These are phyloP conservation scores for Phlebopus sp. DNA, from an alignment of 1,284 basidiomycete species.

Conservation along the genomic window DNA sequence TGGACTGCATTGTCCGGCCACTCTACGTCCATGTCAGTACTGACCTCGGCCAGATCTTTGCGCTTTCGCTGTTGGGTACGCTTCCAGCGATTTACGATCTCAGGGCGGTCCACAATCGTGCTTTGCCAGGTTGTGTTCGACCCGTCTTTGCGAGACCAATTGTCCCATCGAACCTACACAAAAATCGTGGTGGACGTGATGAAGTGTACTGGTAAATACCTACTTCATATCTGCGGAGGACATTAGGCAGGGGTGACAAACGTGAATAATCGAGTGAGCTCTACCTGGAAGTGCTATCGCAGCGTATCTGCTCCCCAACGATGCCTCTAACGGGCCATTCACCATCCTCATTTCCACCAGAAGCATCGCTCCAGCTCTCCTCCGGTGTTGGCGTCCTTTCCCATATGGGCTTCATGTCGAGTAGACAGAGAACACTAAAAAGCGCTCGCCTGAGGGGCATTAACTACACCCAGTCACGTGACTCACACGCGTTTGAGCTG, in stretches of 20 bases:
- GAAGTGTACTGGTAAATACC: constrained; percentile 1
- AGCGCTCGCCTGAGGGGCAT: neutral
- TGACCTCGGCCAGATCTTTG: constrained; percentile 13
- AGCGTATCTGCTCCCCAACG: constrained; percentile 39
- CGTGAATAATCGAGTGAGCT: neutral
- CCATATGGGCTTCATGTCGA: constrained; percentile 21
- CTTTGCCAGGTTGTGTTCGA: constrained; percentile 43
- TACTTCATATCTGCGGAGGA: constrained; percentile 33
- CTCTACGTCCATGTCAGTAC: constrained; percentile 25
- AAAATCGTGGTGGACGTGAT: neutral
- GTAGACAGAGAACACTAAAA: too few species aligned
- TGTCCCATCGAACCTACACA: constrained; percentile 36
- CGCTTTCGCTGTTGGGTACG: constrained; percentile 16
- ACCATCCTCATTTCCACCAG: constrained; percentile 25
- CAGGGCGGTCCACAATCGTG: constrained; percentile 17
- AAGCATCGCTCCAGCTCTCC: constrained; percentile 35
- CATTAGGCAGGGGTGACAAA: constrained; percentile 4
- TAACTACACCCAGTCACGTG: constrained; percentile 6
- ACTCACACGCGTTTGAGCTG: constrained; percentile 7
- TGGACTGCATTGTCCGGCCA: constrained; percentile 40
- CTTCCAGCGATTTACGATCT: constrained; percentile 31
- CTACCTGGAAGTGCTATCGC: constrained; percentile 33
- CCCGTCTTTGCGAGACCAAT: constrained; percentile 38
- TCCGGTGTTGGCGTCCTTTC: constrained; percentile 31
- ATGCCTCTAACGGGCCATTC: constrained; percentile 38